Evolutionary conservation across 1,284 basidiomycete species (phyloP).

Genomic region (Takashimella koratensis): DNA sequence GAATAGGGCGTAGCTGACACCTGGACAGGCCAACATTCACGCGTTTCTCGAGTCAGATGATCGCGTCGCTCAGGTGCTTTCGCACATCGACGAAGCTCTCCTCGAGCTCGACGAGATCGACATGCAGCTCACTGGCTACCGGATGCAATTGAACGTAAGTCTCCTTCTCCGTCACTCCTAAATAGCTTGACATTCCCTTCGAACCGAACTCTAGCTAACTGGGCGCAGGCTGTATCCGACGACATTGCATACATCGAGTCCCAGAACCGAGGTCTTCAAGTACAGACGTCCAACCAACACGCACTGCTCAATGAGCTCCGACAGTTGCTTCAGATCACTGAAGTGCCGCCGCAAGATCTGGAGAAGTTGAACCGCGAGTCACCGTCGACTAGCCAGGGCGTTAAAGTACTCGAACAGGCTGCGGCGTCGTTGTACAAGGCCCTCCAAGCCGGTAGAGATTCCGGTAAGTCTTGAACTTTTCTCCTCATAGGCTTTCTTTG

Average conservation of each 20-base stretch:
- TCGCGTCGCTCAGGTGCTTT: constrained; percentile 78
- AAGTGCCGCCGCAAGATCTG: constrained; percentile 76
- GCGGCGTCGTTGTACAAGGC: constrained; percentile 92
- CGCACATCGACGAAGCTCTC: constrained; percentile 82
- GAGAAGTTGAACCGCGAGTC: constrained; percentile 78
- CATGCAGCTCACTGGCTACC: constrained; percentile 78
- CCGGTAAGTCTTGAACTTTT: constrained; percentile 53
- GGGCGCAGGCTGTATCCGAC: constrained; percentile 74
- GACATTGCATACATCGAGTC: constrained; percentile 95
- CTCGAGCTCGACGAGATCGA: constrained; percentile 83
- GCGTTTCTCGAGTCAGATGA: constrained; percentile 90
- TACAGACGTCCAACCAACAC: constrained; percentile 94
- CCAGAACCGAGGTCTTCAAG: constrained; percentile 93
- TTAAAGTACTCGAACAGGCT: constrained; percentile 74
- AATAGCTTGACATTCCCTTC: no score
- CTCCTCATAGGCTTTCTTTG: background rate
- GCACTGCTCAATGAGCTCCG: constrained; percentile 75
- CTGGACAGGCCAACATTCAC: constrained; percentile 66
- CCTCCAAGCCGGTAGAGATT: constrained; percentile 82
- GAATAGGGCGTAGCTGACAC: no score
- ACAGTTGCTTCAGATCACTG: constrained; percentile 87
- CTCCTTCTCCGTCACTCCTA: background rate
- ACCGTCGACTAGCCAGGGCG: constrained; percentile 69
- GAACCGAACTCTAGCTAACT: constrained; percentile 4
- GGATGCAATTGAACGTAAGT: constrained; percentile 85